A percentile compares a stretch with the other conserved stretches of the same genome.
Evolutionary conservation across 306 rosid species (phyloP).

Genomic region (Vicia sativa): DNA sequence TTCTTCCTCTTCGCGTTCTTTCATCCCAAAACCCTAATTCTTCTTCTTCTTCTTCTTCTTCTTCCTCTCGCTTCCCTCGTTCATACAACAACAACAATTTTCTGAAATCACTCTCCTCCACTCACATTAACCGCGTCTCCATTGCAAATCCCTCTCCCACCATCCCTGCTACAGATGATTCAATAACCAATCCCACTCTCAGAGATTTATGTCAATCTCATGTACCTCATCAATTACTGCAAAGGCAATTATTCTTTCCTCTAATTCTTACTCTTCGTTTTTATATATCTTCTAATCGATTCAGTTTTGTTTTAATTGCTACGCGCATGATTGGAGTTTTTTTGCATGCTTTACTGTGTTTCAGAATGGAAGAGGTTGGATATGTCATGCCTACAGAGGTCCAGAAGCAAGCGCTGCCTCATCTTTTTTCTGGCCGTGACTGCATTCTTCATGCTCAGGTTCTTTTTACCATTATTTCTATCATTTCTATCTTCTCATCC

Average conservation of each 20-base stretch:
- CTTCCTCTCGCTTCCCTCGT: not conserved
- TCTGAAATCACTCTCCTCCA: conserved; percentile 20
- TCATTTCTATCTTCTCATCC: not conserved
- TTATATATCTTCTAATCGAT: too few relatives aligned
- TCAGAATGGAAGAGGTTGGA: conserved; percentile 85
- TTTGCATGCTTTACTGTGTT: conserved; percentile 17
- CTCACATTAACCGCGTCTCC: conserved; percentile 14
- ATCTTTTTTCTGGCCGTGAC: conserved; percentile 69
- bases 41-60: not conserved
- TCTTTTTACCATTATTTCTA: not conserved
- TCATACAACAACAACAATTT: conserved; percentile 28
- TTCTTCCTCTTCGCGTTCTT: conserved; percentile 34
- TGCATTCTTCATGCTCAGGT: conserved; percentile 97
- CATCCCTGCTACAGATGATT: conserved; percentile 26
- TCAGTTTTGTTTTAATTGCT: too few relatives aligned
- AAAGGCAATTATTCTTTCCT: conserved; percentile 45
- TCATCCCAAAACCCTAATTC: conserved; percentile 7
- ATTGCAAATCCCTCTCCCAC: conserved; percentile 41
- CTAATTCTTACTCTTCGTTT: not conserved
- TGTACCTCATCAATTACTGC: conserved; percentile 64
- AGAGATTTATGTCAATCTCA: conserved; percentile 55
- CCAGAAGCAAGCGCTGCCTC: conserved; percentile 72
- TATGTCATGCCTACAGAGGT: conserved; percentile 70
- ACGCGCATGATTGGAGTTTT: not conserved
- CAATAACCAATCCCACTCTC: conserved; percentile 47